Evolutionary conservation across 2,329 filamentous ascomycete species (phyloP), one percentile per base, ranked within the genome.

Genomic region (Iodosphaeria phyllophila): DNA sequence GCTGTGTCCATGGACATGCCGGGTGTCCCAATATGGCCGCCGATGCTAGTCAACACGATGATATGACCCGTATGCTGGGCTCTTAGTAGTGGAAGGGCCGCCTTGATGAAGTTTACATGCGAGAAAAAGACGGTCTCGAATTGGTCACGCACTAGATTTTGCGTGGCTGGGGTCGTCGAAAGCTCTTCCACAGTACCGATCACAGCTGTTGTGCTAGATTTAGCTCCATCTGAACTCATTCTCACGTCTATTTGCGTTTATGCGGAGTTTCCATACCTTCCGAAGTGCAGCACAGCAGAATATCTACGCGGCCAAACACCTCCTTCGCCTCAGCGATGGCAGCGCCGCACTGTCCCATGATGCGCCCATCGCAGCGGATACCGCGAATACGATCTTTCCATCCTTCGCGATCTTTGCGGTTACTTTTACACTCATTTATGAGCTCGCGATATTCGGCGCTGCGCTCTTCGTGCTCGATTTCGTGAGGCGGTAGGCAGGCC

Each of bases 111-210:
- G 51, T 95, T 95, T 47, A 95, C 75, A 29, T 91, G 83, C 1
- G 80, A 82, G 48, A 95, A 95, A 58, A 91, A 95, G 40, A 92
- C 82, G 33, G 72, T 73, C 48, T 95, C 86, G 46, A 95, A 93
- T 46, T 93, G 86, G 41, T 92, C 79, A 32, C 78, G 70, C 18
- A 91, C 74, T 11, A 93, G 64, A 30, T 74, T 82, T 36, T 74
- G 64, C 2, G 80, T 83, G 21, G 71, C 64, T 4, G 64, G 61
- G 13, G 63, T 74, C 16, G 78, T 75, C 1, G 74, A 73, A 14
- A 93, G 58, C 48, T 98, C 89, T 50, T 95, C 89, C 6, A 95
- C 76, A 1, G 82, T 78, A 20, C 86, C 89, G 17, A 95, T 70
- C 16, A 93, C 68, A 33, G 82, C 79, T 83, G 30, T 20, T 13